These are phyloP conservation scores for Penicillium cataractarum DNA, from an alignment of 495 filamentous ascomycete species.

Conservation along the genomic window DNA sequence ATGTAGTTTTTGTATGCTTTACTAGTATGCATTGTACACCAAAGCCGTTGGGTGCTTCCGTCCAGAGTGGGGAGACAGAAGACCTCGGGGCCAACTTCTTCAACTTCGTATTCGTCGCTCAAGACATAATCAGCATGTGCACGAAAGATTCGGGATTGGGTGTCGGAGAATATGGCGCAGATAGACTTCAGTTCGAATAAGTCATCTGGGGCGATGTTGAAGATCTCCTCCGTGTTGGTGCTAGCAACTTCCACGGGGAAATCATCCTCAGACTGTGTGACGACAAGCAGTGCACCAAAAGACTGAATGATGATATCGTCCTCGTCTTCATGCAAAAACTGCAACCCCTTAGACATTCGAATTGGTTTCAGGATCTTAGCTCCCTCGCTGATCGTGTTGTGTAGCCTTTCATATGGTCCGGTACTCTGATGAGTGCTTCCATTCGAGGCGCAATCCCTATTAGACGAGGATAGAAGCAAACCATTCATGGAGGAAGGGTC, in stretches of 20 bases:
- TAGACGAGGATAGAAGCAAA: not conserved
- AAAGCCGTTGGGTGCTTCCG: constrained; percentile 61
- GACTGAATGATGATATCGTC: constrained; percentile 60
- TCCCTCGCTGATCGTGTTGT: constrained; percentile 10
- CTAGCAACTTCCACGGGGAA: constrained; percentile 74
- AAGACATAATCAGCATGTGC: constrained; percentile 78
- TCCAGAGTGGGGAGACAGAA: constrained; percentile 65
- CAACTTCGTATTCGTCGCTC: constrained; percentile 64
- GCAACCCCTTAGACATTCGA: constrained; percentile 5
- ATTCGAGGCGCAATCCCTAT: not conserved
- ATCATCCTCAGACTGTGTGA: constrained; percentile 61
- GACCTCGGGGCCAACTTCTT: constrained; percentile 75
- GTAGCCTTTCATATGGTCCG: constrained; percentile 6
- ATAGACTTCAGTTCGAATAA: constrained; percentile 77
- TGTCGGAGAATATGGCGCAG: constrained; percentile 71
- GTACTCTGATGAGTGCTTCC: not conserved
- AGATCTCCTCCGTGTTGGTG: constrained; percentile 75
- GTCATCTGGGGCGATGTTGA: constrained; percentile 74
- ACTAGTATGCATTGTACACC: constrained; percentile 85
- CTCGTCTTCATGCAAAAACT: constrained; percentile 23
- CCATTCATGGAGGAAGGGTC: not conserved
- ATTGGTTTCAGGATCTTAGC: constrained; percentile 13
- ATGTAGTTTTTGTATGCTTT: constrained; percentile 60
- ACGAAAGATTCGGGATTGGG: constrained; percentile 71
- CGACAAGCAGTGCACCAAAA: constrained; percentile 75